Evolutionary conservation across 257 asterid species (phyloP), one percentile per base, ranked within the genome.

Genomic region (Nemophila menziesii): DNA sequence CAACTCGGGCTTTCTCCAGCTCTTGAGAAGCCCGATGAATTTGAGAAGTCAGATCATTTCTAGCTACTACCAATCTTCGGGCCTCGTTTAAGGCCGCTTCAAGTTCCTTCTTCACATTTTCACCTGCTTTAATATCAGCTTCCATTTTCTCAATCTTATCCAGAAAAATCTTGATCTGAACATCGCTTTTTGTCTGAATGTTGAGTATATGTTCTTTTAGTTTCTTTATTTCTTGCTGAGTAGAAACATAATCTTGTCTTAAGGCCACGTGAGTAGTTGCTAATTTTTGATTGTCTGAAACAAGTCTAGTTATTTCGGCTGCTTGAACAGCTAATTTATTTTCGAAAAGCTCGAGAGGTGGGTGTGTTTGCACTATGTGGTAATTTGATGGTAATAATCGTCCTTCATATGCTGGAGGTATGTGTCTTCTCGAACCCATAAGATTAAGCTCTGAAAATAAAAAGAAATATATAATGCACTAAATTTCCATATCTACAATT

Each of bases 121-220:
- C 92, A 52, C 62, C 47, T 22, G 66, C 75, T 63, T 70, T 63
- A 29, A 71, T 62, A 45, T 70, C 80, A 50, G 67, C 70, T 63
- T 84, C 92, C 66, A 60, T 58, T 49, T 80, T 80, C 3, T 74
- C 68, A 55, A 68, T 76, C 71, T 76, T 84, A 48, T 81, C 95
- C 74, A 72, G 44, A 67, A 66, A 55, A 55, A 76, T 51, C 18
- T 78, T 78, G 52, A 80, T 62, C 65, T 84, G 77, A 63, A 84
- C 72, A 56, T 89, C 94, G 24, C 79, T 76, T 67, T 80, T 95
- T 36, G 68, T 62, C 53, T 65, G 77, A 46, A 61, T 74, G 52
- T 77, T 81, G 63, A 71, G 61, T 18, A 74, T 78, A 55, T 70
- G 85, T 27, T 74, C 94, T 55, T 69, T 56, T 33, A 84, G 64